Evolutionary conservation across 768 basidiomycete species (phyloP), one percentile per base, ranked within the genome.

Genomic region (Collybia nuda): DNA sequence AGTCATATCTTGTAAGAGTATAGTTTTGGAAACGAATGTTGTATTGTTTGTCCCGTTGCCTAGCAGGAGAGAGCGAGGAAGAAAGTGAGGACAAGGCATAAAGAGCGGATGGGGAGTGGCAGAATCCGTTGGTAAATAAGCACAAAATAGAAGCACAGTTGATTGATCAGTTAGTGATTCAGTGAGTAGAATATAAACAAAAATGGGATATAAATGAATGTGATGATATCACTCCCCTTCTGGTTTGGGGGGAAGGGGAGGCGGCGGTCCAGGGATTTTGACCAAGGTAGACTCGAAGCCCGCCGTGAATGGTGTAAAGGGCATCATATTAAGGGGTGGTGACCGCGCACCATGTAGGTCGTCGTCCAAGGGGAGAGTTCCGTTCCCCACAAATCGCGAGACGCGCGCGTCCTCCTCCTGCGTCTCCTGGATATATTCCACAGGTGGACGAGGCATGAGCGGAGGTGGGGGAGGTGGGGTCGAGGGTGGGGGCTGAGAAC

Each of bases 351-450:
- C 14, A 3, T 18, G 17, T 22, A 24, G 14, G 50, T 28, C 21
- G 40, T 56, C 48, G 40, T 57, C 41, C 37, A 50, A 41, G 8
- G 62, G 66, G 24, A 56, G 58, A 18, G 55, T 64, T 35, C 62
- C 70, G 47, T 68, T 72, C 46, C 65, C 61, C 26, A 71, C 72
- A 39, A 67, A 63, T 40, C 67, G 65, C 28, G 77, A 77, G 9
- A 82, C 73, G 14, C 86, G 77, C 14, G 78, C 70, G 56, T 92
- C 87, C 56, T 85, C 88, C 56, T 85, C 85, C 53, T 80, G 84
- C 15, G 90, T 92, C 69, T 92, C 86, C 55, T 86, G 81, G 53
- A 93, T 90, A 62, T 92, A 92, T 48, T 88, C 85, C 5, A 64
- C 81, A 7, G 90, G 90, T 1, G 90, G 90, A 44, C 85, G 82